Evolutionary conservation across 176 grass and related monocot genomes (phyloP), one percentile per base, ranked within the genome.

Genomic region (Oryza nivara): DNA sequence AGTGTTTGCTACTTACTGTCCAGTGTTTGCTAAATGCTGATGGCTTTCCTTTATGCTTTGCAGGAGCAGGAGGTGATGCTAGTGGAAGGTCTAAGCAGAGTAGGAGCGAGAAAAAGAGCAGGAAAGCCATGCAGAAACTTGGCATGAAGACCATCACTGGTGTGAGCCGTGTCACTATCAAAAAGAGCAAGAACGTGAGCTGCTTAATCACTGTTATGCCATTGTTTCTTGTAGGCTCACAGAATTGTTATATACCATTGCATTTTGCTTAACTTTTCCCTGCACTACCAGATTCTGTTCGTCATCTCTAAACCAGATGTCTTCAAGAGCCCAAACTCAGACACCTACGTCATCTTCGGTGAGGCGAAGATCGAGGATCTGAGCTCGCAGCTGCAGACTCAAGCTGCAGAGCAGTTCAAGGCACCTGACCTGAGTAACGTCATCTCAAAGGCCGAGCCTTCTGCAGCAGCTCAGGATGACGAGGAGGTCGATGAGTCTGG

Each of bases 101-200:
- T 3, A 86, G 84, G 69, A 86, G 76, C 17, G 84, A 86, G 20
- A 86, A 74, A 63, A 86, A 80, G 84, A 86, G 76, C 41, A 72
- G 68, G 16, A 86, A 86, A 80, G 76, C 68, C 20, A 80, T 86
- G 84, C 69, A 72, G 69, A 80, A 80, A 47, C 84, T 86, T 80
- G 84, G 84, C 56, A 80, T 86, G 84, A 74, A 74, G 60, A 56
- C n/a, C 60, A 67, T 80, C 36, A 79, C 76, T 73, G 68, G 69
- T 32, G 84, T 86, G 56, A 80, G 77, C 26, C 84, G 77, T 74
- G 84, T 86, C 7, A 86, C 84, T 63, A 34, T 86, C 41, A 80
- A 86, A 60, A 86, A 86, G 69, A 86, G 66, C 83, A 86, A 86
- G 76, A 74, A 79, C 36, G 84, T 86, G 76, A 86, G 70, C 69